Base-by-base conservation (phyloP, 495 filamentous ascomycete genomes). In the Penicillium bialowiezense region DNA sequence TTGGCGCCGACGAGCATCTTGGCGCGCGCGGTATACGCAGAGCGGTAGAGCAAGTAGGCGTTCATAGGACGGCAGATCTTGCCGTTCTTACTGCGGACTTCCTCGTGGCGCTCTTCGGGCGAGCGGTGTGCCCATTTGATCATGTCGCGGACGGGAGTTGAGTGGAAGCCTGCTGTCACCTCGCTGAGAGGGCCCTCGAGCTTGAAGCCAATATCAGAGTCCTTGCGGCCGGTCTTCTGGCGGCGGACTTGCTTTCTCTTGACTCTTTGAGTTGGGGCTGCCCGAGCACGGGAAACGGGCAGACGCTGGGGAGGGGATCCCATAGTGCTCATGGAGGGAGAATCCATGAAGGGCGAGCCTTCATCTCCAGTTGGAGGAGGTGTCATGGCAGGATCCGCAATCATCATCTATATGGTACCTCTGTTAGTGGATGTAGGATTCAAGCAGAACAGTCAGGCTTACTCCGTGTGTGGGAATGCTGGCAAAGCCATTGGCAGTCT, bases 21-120 rank as follows among this genome's bases (percentile, higher is more conserved):
- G 46, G 87, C 87, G 5, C 91, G 79, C 33, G 92, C 89, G 19
- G 92, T 86, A 59, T 87, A 97, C 5, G 92, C 90, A 40, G 91
- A 96, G 7, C 95, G 86, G 65, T 98, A 98, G 20, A 98, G 78
- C 89, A 98, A 97, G 76, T 97, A 98, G 1, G 90, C 91, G 62
- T 98, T 98, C 88, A 97, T 97, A 1, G 93, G 93, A 28, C 93
- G 76, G 52, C 91, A 89, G 47, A 98, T 77, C 57, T 90, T 89
- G 3, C 88, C 88, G 23, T 88, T 85, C 59, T 84, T 82, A 50
- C 83, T 78, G 46, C 43, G 43, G 21, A 78, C 78, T 13, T 89
- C 83, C 56, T 95, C 87, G 55, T 75, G 65, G 29, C 93, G 82
- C 5, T 71, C 77, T 36, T 88, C 83, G 2, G 73, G 67, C 7